A percentile compares a stretch with the other conserved stretches of the same genome.
These are phyloP conservation scores for Wickerhamiella kurtzmanii DNA, from an alignment of 805 yeast genomes.

Conservation along the genomic window DNA sequence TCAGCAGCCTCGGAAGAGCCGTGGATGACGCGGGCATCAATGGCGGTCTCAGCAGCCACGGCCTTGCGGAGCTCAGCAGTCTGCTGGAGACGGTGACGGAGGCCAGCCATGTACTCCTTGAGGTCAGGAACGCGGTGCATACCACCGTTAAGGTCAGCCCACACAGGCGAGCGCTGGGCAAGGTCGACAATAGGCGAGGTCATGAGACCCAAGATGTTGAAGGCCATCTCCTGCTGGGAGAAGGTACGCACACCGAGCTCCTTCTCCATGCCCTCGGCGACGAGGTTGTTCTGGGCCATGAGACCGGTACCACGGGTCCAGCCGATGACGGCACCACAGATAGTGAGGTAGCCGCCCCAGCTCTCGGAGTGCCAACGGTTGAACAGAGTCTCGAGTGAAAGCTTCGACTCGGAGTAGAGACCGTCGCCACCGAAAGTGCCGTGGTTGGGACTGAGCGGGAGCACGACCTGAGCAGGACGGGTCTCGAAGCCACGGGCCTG, in stretches of 20 bases:
- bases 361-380: conserved; percentile 98
- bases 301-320: conserved; percentile 99
- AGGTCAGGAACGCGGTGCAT: conserved; percentile 84
- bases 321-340: conserved; percentile 97
- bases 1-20: conserved; percentile 65
- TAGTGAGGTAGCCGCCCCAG: conserved; percentile 86
- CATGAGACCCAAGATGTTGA: conserved; percentile 88
- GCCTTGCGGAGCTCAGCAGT: conserved; percentile 90
- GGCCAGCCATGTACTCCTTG: conserved; percentile 68
- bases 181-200: conserved; percentile 71
- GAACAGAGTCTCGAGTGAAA: conserved; percentile 88
- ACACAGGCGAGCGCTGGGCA: conserved; percentile 87
- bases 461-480: conserved; percentile 94
- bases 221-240: conserved; percentile 98
- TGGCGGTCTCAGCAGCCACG: conserved; percentile 82
- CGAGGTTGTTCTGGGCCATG: conserved; percentile 92
- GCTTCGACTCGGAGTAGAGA: conserved; percentile 92
- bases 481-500: conserved; percentile 65
- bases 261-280: conserved; percentile 94
- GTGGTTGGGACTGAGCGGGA: conserved; percentile 97
- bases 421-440: conserved; percentile 99
- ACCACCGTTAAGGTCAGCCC: conserved; percentile 99
- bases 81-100: conserved; percentile 61
- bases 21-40: conserved; percentile 72
- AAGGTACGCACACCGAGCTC: conserved; percentile 87